A percentile compares a stretch with the other conserved stretches of the same genome.
phyloP scores from a whole-genome alignment of 2,329 filamentous ascomycete genomes.

The Capronia coronata region DNA sequence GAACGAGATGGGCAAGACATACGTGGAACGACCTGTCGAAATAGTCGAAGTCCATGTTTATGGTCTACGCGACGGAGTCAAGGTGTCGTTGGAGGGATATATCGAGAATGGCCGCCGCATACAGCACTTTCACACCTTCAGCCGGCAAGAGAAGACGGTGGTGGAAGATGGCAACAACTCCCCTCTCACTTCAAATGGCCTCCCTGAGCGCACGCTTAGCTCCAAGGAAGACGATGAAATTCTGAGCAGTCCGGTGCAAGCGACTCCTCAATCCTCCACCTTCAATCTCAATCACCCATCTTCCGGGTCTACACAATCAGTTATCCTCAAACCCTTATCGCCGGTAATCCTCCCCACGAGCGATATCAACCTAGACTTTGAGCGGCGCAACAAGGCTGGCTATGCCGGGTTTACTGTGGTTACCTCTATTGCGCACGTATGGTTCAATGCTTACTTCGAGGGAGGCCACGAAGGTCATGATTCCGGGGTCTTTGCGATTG shows the following conservation, averaged over 20 bases:
- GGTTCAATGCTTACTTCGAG: slow-evolving; percentile 96
- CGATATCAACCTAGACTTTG: slow-evolving; percentile 85
- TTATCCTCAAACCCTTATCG: slow-evolving; percentile 67
- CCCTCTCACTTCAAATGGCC: not conserved
- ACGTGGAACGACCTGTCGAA: slow-evolving; percentile 75
- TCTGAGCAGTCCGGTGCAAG: slow-evolving; percentile 20
- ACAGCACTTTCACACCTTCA: slow-evolving; percentile 73
- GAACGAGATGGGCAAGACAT: slow-evolving; percentile 62
- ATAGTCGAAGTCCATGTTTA: slow-evolving; percentile 84
- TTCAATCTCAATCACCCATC: slow-evolving; percentile 32
- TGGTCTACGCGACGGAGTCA: slow-evolving; percentile 81
- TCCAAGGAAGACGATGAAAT: slow-evolving; percentile 16
- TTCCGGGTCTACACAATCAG: slow-evolving; percentile 60
- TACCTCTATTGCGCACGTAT: slow-evolving; percentile 86
- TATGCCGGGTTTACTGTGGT: slow-evolving; percentile 79
- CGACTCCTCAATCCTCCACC: slow-evolving; percentile 22
- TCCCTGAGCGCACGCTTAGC: not conserved
- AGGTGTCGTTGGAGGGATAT: slow-evolving; percentile 77
- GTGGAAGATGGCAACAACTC: slow-evolving; percentile 43
- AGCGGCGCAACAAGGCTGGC: slow-evolving; percentile 72
- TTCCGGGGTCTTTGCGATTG: slow-evolving; percentile 63
- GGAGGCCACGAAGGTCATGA: slow-evolving; percentile 61
- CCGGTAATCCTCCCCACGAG: slow-evolving; percentile 68
- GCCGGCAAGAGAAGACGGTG: slow-evolving; percentile 61
- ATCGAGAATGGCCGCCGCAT: slow-evolving; percentile 85